These are phyloP conservation scores for Sporisorium exsertum DNA, from an alignment of 1,284 basidiomycete species.

Conservation along the genomic window DNA sequence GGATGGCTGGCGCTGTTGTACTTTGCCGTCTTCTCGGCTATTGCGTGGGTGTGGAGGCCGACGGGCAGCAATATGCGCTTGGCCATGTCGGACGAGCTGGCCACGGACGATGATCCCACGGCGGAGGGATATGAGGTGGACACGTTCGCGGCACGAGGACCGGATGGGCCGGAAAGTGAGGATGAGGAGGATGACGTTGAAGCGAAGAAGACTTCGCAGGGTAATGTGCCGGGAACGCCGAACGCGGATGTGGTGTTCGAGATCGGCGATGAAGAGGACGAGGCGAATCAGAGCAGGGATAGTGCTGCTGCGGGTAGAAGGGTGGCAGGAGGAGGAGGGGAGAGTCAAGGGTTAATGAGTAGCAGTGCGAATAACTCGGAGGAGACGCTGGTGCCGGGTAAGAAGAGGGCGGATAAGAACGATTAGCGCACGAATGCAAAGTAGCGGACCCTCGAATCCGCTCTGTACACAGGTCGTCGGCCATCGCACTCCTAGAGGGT, in stretches of 20 bases:
- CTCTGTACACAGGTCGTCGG: not conserved
- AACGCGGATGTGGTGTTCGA: slow-evolving; percentile 58
- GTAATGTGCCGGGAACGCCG: slow-evolving; percentile 2
- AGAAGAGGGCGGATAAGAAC: slow-evolving; percentile 35
- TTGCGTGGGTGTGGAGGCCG: slow-evolving; percentile 93
- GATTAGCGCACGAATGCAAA: slow-evolving; percentile 12
- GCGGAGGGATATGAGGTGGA: slow-evolving; percentile 81
- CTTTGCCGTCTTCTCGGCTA: slow-evolving; percentile 77
- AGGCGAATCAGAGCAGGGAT: slow-evolving; percentile 35
- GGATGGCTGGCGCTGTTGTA: slow-evolving; percentile 85
- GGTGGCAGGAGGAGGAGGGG: slow-evolving; percentile 10
- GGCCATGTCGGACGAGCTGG: slow-evolving; percentile 70
- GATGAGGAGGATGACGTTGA: slow-evolving; percentile 52
- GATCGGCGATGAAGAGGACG: slow-evolving; percentile 59
- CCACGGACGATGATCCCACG: slow-evolving; percentile 87
- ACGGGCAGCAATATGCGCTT: slow-evolving; percentile 86
- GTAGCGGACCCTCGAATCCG: not conserved
- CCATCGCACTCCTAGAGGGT: not conserved
- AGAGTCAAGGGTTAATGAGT: slow-evolving; percentile 47
- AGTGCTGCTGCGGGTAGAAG: not conserved
- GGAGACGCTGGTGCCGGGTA: slow-evolving; percentile 52
- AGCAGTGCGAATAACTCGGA: slow-evolving; percentile 32
- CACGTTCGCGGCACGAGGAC: slow-evolving; percentile 70
- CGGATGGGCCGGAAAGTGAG: slow-evolving; percentile 46
- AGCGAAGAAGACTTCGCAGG: slow-evolving; percentile 33